Evolutionary conservation across 2,329 filamentous ascomycete genomes (phyloP).

Genomic region (Calonectria ilicicola): DNA sequence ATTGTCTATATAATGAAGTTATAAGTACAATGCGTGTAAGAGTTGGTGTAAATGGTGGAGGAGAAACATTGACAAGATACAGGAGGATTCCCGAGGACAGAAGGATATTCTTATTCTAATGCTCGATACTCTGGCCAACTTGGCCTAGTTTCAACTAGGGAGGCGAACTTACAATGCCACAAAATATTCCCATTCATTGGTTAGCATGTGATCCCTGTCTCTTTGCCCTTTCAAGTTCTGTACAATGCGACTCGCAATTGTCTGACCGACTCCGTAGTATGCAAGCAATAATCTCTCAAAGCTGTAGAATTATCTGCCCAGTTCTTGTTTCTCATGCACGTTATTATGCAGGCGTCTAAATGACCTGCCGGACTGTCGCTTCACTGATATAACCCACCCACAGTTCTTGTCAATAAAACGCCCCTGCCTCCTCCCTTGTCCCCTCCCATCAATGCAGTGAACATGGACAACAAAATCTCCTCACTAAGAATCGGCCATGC

Average conservation of each 20-base stretch:
- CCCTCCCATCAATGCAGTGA: background rate
- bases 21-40: constrained; percentile 25
- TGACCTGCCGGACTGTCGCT: constrained; percentile 11
- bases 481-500: background rate
- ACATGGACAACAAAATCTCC: background rate
- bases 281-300: constrained; percentile 14
- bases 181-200: constrained; percentile 15
- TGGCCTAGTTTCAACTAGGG: constrained; percentile 19
- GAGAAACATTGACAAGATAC: constrained; percentile 21
- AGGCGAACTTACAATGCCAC: constrained; percentile 1
- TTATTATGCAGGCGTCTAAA: constrained; percentile 38
- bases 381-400: background rate
- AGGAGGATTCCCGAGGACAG: constrained; percentile 7
- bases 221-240: background rate
- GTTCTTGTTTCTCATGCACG: constrained; percentile 31
- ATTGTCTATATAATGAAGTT: constrained; percentile 14
- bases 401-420: background rate
- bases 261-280: constrained; percentile 22
- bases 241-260: constrained; percentile 10
- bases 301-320: background rate
- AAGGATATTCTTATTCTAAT: constrained; percentile 31
- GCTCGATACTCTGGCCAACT: constrained; percentile 17
- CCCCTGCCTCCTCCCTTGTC: background rate
- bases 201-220: background rate
- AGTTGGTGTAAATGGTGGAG: constrained; percentile 25